A percentile compares a stretch with the other conserved stretches of the same genome.
Conservation (phyloP, 331 rosid genomes). For the Quercus lobata region DNA sequence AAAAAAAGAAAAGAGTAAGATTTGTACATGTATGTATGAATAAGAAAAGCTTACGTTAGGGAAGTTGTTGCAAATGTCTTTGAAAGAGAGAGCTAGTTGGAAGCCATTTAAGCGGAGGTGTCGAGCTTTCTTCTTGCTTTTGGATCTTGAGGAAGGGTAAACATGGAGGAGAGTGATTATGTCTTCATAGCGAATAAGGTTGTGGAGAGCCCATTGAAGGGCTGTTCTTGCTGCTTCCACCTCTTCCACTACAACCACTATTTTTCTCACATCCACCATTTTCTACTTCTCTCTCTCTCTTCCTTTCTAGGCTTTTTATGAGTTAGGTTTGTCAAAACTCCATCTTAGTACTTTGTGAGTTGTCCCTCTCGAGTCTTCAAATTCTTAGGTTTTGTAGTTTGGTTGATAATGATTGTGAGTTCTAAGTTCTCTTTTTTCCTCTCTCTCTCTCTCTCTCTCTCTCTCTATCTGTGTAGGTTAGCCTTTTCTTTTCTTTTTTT, state of each 20-base stretch:
- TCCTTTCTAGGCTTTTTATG: not conserved
- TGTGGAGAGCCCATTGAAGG: constrained; percentile 74
- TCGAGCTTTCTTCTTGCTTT: constrained; percentile 48
- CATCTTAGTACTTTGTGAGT: not conserved
- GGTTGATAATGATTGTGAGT: not conserved
- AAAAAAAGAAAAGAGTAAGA: not conserved
- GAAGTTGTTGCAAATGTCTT: constrained; percentile 63
- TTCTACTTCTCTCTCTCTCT: not conserved
- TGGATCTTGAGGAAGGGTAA: constrained; percentile 49
- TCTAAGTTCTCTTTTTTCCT: not conserved
- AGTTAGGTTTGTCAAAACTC: not conserved
- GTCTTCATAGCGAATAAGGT: constrained; percentile 73
- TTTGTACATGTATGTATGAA: no score
- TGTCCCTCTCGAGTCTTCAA: not conserved
- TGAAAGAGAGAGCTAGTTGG: constrained; percentile 79
- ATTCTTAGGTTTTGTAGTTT: not conserved
- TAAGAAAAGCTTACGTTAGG: constrained; percentile 42
- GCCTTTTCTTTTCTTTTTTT: no score
- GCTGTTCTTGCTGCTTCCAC: constrained; percentile 80
- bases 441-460: not conserved
- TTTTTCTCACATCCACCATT: constrained; percentile 66
- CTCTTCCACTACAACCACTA: constrained; percentile 84
- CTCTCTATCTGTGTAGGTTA: not conserved
- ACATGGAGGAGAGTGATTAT: constrained; percentile 78
- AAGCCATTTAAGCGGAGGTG: constrained; percentile 67